Percentiles rank a stretch among this genome's conserved stretches.
phyloP scores from a whole-genome alignment of 345 rosid genomes.

The Gossypium longicalyx region DNA sequence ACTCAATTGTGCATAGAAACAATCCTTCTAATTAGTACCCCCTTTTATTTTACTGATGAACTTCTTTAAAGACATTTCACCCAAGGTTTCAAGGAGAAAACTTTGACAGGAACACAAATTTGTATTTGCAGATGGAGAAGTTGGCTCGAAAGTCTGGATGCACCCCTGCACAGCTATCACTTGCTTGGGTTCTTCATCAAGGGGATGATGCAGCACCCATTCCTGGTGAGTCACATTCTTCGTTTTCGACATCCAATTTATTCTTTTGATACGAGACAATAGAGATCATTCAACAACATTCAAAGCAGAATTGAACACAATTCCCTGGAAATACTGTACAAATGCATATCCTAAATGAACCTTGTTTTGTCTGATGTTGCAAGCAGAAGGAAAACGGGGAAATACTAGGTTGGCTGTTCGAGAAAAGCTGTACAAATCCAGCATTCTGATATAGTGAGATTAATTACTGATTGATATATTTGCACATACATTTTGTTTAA shows the following conservation, averaged over 20 bases:
- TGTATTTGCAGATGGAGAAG: constrained; percentile 28
- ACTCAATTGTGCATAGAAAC: neutral
- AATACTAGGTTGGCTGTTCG: too few relatives aligned
- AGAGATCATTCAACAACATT: neutral
- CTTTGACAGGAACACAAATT: constrained; percentile 27
- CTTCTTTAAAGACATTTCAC: neutral
- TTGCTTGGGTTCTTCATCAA: constrained; percentile 43
- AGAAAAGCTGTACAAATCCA: too few relatives aligned
- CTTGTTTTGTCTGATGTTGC: neutral
- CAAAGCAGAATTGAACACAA: neutral
- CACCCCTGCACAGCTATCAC: constrained; percentile 36
- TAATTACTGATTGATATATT: too few relatives aligned
- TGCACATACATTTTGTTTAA: too few relatives aligned
- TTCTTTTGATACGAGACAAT: neutral
- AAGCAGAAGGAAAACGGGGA: too few relatives aligned
- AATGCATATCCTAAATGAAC: neutral
- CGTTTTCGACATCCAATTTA: neutral
- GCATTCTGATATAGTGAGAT: too few relatives aligned
- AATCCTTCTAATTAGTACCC: neutral
- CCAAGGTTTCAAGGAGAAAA: constrained; percentile 34
- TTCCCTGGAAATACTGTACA: too few relatives aligned
- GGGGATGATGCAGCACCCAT: constrained; percentile 40
- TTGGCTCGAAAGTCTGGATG: constrained; percentile 29
- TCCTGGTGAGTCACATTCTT: constrained; percentile 31
- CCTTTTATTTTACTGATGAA: neutral